Evolutionary conservation across 306 rosid species (phyloP), one percentile per base, ranked within the genome.

Genomic region (Argentina anserina): DNA sequence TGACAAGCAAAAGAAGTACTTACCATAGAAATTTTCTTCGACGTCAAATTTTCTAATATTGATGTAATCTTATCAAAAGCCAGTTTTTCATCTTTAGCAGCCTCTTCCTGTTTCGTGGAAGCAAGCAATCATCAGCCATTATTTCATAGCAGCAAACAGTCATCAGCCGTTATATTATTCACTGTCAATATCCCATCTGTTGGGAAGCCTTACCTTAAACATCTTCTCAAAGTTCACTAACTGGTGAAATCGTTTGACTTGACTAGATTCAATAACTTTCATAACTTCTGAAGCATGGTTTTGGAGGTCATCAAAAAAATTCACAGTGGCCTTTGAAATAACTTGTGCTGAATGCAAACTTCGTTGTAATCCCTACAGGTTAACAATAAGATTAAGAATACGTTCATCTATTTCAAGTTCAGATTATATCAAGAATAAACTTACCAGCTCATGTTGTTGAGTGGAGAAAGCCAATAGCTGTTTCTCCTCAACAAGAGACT

Each of bases 401-500:
- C 21, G 36, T 31, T 67, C 33, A 12, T 11, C 21, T 21, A 7
- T 76, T 40, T 70, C 76, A 82, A 46, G 72, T 39, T 75, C 11
- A 71, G 15, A 33, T 34, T 63, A 28, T 13, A 65, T 25, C 31
- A 2, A 49, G 36, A 26, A 58, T 45, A 18, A 76, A 80, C 78
- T 8, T 83, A 90, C 98, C 81, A 87, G 87, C 72, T 90, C 88
- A 67, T 90, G 96, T 66, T 86, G 96, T 75, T 71, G 81, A 62
- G 85, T 59, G 70, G 85, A 85, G 83, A 87, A 82, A 64, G 80
- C 84, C 80, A 90, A 55, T 9, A 89, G 29, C 63, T 90, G 88
- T 40, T 87, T 89, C 81, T 93, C 92, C 78, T 86, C 97, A 78
- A 81, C 82, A 75, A 93, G 86, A 80, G 90, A 86, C 76, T 74